Base-by-base conservation (phyloP, 768 basidiomycete species). In the Pleurotus platypus region DNA sequence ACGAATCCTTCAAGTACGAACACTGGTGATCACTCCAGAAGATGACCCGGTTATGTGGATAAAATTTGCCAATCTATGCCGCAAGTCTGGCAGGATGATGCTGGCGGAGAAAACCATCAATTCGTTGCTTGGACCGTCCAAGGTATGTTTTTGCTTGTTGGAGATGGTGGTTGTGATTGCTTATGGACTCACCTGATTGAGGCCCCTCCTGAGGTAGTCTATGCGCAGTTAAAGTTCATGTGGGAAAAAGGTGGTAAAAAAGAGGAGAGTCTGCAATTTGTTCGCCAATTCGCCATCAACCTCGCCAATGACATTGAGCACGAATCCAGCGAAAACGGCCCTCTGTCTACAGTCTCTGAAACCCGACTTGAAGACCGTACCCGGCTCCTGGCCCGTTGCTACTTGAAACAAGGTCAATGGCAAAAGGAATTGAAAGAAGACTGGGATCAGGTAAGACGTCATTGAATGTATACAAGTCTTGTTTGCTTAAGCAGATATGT, bases 31-130 rank as follows among this genome's bases (percentile, higher is more conserved):
- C 24, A 90, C 85, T 47, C 96, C 97, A 0, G 91, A 91, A 61
- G 94, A 97, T 60, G 94, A 98, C 67, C 92, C 91, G 43, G 83
- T 90, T 46, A 98, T 97, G 86, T 98, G 95, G 94, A 97, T 99
- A 72, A 94, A 97, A 72, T 98, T 99, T 66, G 93, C 96, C 2
- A 98, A 99, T 65, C 77, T 98, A 1, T 98, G 97, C 67, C 91
- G 97, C 50, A 96, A 96, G 72, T 90, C 85, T 15, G 94, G 95
- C 50, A 86, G 97, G 5, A 92, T 98, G 83, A 81, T 82, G 13
- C 75, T 99, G 49, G 95, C 96, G 0, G 94, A 98, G 63, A 98
- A 98, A 74, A 97, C 96, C 0, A 89, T 99, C 65, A 92, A 94
- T 61, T 96, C 94, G 0, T 72, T 99, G 1, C 75, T 97, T 27